phyloP scores from a whole-genome alignment of 2,329 filamentous ascomycete genomes.

The Penicillium sumatraense region DNA sequence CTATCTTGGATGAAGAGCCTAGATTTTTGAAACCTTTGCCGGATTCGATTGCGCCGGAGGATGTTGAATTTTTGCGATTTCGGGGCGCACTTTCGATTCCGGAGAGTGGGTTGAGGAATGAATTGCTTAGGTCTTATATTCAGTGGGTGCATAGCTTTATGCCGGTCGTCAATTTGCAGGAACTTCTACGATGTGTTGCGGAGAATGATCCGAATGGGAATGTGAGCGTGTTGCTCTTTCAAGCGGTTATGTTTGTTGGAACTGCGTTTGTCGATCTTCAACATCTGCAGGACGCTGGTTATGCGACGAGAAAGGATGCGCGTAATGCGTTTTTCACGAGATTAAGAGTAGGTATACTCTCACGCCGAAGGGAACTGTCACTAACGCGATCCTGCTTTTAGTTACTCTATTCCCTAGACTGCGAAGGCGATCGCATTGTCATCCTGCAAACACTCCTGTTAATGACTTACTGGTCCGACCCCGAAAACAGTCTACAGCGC shows the following conservation, averaged over 20 bases:
- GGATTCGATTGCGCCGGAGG: constrained; percentile 72
- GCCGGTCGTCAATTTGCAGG: constrained; percentile 73
- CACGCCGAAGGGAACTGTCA: neutral
- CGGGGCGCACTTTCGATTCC: constrained; percentile 82
- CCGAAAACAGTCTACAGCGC: constrained; percentile 80
- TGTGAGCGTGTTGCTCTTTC: constrained; percentile 81
- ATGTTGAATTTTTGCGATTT: constrained; percentile 75
- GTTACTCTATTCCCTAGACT: constrained; percentile 89
- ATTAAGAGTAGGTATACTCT: constrained; percentile 65
- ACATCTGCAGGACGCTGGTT: constrained; percentile 74
- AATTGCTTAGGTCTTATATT: constrained; percentile 76
- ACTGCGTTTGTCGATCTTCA: constrained; percentile 81
- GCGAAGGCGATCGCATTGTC: constrained; percentile 81
- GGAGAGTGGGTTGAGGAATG: constrained; percentile 68
- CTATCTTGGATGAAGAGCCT: constrained; percentile 46
- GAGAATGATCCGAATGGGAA: constrained; percentile 69
- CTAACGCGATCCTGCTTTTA: constrained; percentile 39
- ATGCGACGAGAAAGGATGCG: constrained; percentile 73
- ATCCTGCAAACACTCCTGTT: constrained; percentile 82
- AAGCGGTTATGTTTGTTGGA: constrained; percentile 90
- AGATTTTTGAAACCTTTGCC: constrained; percentile 78
- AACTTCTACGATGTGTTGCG: constrained; percentile 59
- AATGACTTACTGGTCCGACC: constrained; percentile 95
- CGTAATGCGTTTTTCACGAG: constrained; percentile 83
- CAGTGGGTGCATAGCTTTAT: constrained; percentile 91